phyloP scores from a whole-genome alignment of 352 stramenopile genomes.

The Sclerospora graminicola region DNA sequence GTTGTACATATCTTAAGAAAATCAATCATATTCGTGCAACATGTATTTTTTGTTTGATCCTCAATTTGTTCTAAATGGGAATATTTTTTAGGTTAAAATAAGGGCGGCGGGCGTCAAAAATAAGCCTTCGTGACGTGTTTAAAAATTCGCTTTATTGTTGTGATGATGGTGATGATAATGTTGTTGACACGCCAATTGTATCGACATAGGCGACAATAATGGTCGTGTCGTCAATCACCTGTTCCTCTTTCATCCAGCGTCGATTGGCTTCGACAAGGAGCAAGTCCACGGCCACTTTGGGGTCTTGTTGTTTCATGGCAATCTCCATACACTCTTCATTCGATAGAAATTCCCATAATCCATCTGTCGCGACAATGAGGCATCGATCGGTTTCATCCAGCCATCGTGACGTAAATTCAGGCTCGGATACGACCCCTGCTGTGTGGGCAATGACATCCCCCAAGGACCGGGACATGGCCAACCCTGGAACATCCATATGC shows the following conservation, averaged over 20 bases:
- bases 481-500: conserved; percentile 96
- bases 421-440: conserved; percentile 90
- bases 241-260: conserved; percentile 98
- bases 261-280: conserved; percentile 93
- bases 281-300: conserved; percentile 82
- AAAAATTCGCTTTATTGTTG: too few species aligned
- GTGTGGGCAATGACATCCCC: conserved; percentile 96
- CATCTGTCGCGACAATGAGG: conserved; percentile 95
- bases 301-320: conserved; percentile 59
- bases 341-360: conserved; percentile 98
- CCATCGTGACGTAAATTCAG: conserved; percentile 88
- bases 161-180: background rate
- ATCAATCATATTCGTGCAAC: too few species aligned
- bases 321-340: conserved; percentile 92
- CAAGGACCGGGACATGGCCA: conserved; percentile 96
- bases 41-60: too few species aligned
- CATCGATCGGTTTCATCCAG: conserved; percentile 86
- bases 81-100: too few species aligned
- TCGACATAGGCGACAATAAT: conserved; percentile 95
- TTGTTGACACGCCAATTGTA: conserved; percentile 16
- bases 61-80: too few species aligned
- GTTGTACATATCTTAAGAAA: too few species aligned
- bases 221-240: conserved; percentile 98
- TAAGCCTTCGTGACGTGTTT: too few species aligned
- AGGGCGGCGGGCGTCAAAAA: too few species aligned